These are phyloP conservation scores for Cyclotella choctawhatcheeana DNA, from an alignment of 108 stramenopile species.

Conservation along the genomic window DNA sequence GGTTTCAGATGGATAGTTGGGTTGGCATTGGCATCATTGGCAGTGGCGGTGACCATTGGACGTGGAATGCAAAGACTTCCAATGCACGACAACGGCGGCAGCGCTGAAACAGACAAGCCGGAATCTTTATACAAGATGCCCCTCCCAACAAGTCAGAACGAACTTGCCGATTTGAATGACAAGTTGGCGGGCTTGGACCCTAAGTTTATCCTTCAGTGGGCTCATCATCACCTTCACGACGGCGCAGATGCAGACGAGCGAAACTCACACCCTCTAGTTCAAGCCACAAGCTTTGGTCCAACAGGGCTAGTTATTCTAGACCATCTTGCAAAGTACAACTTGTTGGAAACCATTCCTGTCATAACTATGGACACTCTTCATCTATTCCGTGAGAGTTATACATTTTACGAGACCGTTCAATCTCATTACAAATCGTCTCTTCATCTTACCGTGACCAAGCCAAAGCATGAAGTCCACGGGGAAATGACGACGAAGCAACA, in stretches of 20 bases:
- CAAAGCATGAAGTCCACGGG: background rate
- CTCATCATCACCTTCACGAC: constrained; percentile 12
- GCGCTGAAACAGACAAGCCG: background rate
- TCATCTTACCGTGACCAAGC: constrained; percentile 2
- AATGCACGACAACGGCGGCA: background rate
- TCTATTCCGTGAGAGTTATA: constrained; percentile 50
- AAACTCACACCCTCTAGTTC: constrained; percentile 25
- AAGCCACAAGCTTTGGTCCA: constrained; percentile 52
- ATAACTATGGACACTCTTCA: constrained; percentile 58
- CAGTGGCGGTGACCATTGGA: too few species aligned
- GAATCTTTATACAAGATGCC: background rate
- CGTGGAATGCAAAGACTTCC: background rate
- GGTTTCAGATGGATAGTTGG: background rate
- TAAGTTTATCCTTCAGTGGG: constrained; percentile 21
- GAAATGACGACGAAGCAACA: background rate
- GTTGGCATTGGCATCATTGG: background rate
- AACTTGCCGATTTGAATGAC: background rate
- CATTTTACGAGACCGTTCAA: constrained; percentile 35
- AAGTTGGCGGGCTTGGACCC: constrained; percentile 23
- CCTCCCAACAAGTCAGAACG: background rate
- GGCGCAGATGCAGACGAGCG: background rate
- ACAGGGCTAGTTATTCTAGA: constrained; percentile 51
- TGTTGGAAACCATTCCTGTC: constrained; percentile 33
- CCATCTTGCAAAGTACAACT: constrained; percentile 22
- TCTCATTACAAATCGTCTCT: constrained; percentile 5